These are phyloP conservation scores for Blumeriella jaapii DNA, from an alignment of 2,329 filamentous ascomycete species.

Conservation along the genomic window DNA sequence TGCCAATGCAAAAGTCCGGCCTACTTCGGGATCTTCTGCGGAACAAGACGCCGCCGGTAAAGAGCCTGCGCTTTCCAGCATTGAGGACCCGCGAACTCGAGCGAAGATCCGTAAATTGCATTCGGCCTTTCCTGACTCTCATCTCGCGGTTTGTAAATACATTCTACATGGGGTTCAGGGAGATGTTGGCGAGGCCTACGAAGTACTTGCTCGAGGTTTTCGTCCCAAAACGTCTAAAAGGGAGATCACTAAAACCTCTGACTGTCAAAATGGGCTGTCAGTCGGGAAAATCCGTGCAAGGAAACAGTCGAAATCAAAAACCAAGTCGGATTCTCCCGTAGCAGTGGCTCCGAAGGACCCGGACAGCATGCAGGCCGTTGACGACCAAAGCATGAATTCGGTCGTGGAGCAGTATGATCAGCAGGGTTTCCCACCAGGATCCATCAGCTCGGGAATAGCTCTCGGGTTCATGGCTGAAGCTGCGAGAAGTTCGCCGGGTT, in stretches of 20 bases:
- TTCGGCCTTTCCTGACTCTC: conserved; percentile 23
- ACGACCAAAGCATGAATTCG: conserved; percentile 21
- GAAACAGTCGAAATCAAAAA: conserved; percentile 4
- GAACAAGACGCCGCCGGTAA: not conserved
- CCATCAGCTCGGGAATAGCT: conserved; percentile 23
- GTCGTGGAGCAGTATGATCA: conserved; percentile 25
- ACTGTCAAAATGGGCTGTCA: conserved; percentile 5
- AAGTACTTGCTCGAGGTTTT: conserved; percentile 23
- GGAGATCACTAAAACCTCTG: conserved; percentile 14
- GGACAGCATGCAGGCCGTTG: conserved; percentile 11
- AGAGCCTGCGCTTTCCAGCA: conserved; percentile 13
- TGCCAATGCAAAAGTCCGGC: not conserved
- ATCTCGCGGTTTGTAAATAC: conserved; percentile 22
- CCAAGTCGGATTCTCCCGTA: conserved; percentile 2
- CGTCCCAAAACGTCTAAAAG: conserved; percentile 18
- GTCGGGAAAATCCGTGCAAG: conserved; percentile 9
- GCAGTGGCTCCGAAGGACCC: conserved; percentile 6
- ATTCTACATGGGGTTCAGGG: conserved; percentile 20
- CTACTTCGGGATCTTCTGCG: not conserved
- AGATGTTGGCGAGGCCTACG: conserved; percentile 23
- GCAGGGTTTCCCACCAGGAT: conserved; percentile 25
- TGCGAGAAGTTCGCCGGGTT: conserved; percentile 12
- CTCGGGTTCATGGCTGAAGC: conserved; percentile 22
- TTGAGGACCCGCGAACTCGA: conserved; percentile 14
- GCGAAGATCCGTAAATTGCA: conserved; percentile 23